These are phyloP conservation scores for Acorus calamus DNA, from an alignment of 106 monocot species.

Conservation along the genomic window DNA sequence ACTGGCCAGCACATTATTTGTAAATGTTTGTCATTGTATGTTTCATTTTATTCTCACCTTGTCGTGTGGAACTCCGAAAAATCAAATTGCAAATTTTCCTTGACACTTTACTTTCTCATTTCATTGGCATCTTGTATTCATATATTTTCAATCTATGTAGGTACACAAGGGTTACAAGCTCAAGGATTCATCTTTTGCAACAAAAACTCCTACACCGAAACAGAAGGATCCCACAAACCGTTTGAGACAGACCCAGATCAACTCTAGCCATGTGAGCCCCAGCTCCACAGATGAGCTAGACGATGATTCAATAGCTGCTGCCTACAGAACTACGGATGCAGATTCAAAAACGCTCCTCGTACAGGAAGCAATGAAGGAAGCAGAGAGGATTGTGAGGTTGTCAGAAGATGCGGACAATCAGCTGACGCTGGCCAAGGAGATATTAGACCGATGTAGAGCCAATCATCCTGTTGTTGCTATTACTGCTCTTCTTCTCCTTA, in stretches of 20 bases:
- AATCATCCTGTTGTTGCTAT: not conserved
- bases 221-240: slow-evolving; percentile 44
- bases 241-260: slow-evolving; percentile 9
- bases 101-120: no score
- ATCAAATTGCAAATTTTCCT: no score
- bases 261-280: slow-evolving; percentile 2
- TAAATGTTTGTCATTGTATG: no score
- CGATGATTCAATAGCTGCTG: slow-evolving; percentile 41
- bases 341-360: slow-evolving; percentile 76
- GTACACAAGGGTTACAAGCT: slow-evolving; percentile 51
- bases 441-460: slow-evolving; percentile 62
- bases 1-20: no score
- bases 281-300: slow-evolving; percentile 10
- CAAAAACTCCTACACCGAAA: slow-evolving; percentile 49
- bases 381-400: slow-evolving; percentile 57
- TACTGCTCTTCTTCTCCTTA: not conserved
- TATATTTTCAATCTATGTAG: slow-evolving; percentile 16
- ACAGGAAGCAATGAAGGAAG: slow-evolving; percentile 71
- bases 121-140: not conserved
- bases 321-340: slow-evolving; percentile 69
- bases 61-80: no score
- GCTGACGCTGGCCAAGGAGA: slow-evolving; percentile 49
- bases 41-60: no score
- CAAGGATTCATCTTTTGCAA: slow-evolving; percentile 41
- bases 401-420: slow-evolving; percentile 68